Evolutionary conservation across 2,329 filamentous ascomycete genomes (phyloP), one percentile per base, ranked within the genome.

Genomic region (Pezicula neosporulosa): DNA sequence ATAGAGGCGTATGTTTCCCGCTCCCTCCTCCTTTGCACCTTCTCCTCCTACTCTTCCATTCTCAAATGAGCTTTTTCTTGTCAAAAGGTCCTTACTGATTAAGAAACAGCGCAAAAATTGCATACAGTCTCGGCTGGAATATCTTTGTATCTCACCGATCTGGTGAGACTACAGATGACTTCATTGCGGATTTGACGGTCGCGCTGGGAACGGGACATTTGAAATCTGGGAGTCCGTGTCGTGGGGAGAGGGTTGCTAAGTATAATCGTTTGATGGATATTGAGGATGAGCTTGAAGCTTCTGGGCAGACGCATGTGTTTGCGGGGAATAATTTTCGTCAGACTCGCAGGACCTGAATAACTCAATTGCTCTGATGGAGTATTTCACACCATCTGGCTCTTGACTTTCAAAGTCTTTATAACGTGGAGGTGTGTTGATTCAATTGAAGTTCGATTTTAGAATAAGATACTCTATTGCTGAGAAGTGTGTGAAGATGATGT

Each of bases 191-290:
- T 57, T 49, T 74, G 8, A 63, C 65, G 0, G 70, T 74, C 2
- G 71, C 61, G 8, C 56, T 74, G 3, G 48, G 65, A 7, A 63
- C 68, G 3, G 72, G 72, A 5, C 70, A 74, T 59, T 48, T 73
- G 36, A 74, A 74, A 54, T 64, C 69, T 16, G 70, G 71, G 36
- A 63, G 64, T 16, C 71, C 71, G 2, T 67, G 63, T 47, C 64
- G 72, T 7, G 69, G 71, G 6, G 72, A 74, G 63, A 60, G 70
- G 30, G 66, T 73, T 8, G 70, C 61, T 35, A 74, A 73, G 56
- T 73, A 73, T 58, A 74, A 74, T 56, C 68, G 71, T 3, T 57
- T 74, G 27, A 68, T 73, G 67, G 70, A 73, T 52, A 74, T 74
- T 56, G 71, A 72, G 53, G 66, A 65, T 37, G 58, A 69, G 44